Evolutionary conservation across 225 moss, liverwort and hornwort genomes (phyloP).

Genomic region (Bryum argenteum): DNA sequence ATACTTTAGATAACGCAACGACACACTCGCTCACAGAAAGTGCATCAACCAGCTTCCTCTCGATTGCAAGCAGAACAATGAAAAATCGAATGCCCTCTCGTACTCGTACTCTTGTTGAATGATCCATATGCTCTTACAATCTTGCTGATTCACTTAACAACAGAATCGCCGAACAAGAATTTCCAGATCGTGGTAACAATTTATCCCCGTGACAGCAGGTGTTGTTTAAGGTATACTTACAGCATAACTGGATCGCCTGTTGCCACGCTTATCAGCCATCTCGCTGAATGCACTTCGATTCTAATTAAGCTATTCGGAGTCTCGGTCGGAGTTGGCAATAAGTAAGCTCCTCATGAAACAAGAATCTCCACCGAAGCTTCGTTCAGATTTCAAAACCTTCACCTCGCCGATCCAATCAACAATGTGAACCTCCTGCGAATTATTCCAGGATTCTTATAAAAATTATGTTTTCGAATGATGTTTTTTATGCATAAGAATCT

Average conservation of each 20-base stretch:
- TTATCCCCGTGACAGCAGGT: not conserved
- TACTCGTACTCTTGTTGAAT: not conserved
- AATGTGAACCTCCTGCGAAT: not conserved
- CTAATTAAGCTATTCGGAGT: not conserved
- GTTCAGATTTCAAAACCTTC: not conserved
- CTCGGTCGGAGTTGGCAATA: not conserved
- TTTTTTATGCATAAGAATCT: not conserved
- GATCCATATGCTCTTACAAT: not conserved
- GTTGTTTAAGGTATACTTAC: slow-evolving; percentile 43
- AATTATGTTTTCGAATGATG: not conserved
- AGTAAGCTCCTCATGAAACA: not conserved
- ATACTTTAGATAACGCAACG: not conserved
- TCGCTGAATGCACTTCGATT: not conserved
- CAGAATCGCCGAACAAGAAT: not conserved
- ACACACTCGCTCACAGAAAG: not conserved
- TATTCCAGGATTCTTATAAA: not conserved
- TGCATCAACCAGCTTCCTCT: not conserved
- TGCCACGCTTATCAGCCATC: slow-evolving; percentile 63
- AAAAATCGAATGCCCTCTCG: not conserved
- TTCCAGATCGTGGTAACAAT: not conserved
- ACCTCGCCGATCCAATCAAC: not conserved
- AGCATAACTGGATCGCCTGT: slow-evolving; percentile 76
- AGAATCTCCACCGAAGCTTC: not conserved
- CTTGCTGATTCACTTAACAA: not conserved
- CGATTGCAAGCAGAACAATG: not conserved